Percentiles rank a stretch among this genome's conserved stretches.
Evolutionary conservation across 257 asterid genomes (phyloP).

Genomic region (Salvia miltiorrhiza): DNA sequence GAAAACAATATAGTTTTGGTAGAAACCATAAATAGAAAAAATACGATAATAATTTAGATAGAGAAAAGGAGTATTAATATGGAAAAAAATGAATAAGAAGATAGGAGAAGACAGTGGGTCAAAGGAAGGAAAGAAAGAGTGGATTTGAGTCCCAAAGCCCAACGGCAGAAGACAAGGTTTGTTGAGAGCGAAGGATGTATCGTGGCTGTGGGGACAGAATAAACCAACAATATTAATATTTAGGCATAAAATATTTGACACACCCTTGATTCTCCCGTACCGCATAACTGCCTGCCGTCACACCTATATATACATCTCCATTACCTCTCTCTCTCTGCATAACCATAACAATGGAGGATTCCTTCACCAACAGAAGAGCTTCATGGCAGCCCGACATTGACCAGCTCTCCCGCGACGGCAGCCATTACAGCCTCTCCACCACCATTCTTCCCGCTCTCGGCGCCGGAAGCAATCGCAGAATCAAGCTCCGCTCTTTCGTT

Average conservation of each 20-base stretch:
- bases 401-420: slow-evolving; percentile 38
- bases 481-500: slow-evolving; percentile 39
- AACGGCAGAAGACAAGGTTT: no score
- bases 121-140: no score
- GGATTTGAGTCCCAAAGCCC: no score
- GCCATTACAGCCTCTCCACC: slow-evolving; percentile 44
- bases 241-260: not conserved
- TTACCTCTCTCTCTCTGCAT: not conserved
- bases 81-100: no score
- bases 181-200: no score
- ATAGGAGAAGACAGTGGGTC: no score
- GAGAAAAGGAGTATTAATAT: no score
- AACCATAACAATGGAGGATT: slow-evolving; percentile 15
- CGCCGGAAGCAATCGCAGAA: slow-evolving; percentile 35
- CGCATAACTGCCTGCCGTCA: not conserved
- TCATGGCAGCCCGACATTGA: slow-evolving; percentile 27
- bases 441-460: slow-evolving; percentile 60
- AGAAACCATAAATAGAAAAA: no score
- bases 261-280: not conserved
- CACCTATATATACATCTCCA: not conserved
- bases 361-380: not conserved
- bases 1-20: no score
- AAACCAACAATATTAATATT: no score
- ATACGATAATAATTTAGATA: no score
- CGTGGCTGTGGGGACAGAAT: no score